Base-by-base conservation (phyloP, 2,329 filamentous ascomycete species). In the Talaromyces sp. region DNA sequence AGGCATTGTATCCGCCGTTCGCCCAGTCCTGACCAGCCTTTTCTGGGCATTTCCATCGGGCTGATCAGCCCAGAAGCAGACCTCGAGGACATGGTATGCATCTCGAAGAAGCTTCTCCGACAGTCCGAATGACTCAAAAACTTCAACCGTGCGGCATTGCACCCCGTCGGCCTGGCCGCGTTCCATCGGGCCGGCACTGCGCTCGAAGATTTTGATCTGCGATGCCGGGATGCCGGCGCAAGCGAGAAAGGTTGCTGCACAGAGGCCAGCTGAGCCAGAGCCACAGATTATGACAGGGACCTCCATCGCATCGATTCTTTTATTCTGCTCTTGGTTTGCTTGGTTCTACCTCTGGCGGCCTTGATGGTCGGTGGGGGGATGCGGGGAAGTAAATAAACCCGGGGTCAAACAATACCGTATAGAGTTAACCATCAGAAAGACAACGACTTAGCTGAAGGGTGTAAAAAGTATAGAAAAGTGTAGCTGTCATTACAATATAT, bases 101-200 rank as follows among this genome's bases (percentile, higher is more conserved):
- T 72, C 68, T 12, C 42, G 51, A 83, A 85, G 86, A 1, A 82
- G 83, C 4, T 83, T 77, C 65, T 90, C 83, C 2, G 79, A 86
- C 62, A 92, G 84, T 0, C 85, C 88, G 66, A 92, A 89, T 4
- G 56, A 59, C 14, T 62, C 52, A 16, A 59, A 62, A 9, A 88
- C 80, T 69, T 88, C 85, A 14, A 87, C 83, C 0, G 85, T 89
- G 2, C 87, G 85, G 64, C 82, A 85, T 72, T 89, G 86, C 4
- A 88, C 76, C 3, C 83, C 83, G 65, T 82, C 80, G 1, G 79
- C 79, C 66, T 81, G 78, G 16, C 72, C 69, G 30, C 68, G 67
- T 52, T 70, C 68, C 56, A 89, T 76, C 0, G 83, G 84, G 0
- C 84, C 85, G 3, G 73, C 56, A 28, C 36, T 62, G 7, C 78